Base-by-base conservation (phyloP, 75 land plant species). In the Selaginella moellendorffii region DNA sequence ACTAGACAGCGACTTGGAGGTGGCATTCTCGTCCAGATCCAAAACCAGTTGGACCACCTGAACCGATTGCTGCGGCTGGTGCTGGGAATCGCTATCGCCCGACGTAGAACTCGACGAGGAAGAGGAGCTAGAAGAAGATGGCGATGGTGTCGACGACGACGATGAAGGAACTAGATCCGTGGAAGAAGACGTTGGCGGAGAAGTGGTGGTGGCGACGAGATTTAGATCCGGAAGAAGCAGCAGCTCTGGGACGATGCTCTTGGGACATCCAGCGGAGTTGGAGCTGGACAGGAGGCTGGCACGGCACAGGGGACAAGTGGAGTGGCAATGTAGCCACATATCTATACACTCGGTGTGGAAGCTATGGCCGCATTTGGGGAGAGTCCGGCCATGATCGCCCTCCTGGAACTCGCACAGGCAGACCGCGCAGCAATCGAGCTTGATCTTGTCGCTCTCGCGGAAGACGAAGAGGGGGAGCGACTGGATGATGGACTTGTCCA, bases 251-350 rank as follows among this genome's bases (percentile, higher is more conserved):
- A 36, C 14, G 46, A 5, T 36, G 10, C 5, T 14, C 46, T 36
- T 36, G 46, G 46, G 5, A 36, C 46, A 36, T 36, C 46, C 46
- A 5, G 5, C 46, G 46, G 5, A 14, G 5, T 5, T 14, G 5
- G 5, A 5, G 46, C 14, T 36, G 10, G 5, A 5, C 46, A 63
- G 64, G 17, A 67, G 66, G 21, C 24, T 54, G 8, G 26, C 30
- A 20, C 70, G 22, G 30, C 84, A 82, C 21, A 82, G 84, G 30
- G 84, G 83, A 29, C 84, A 82, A 2, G 84, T 75, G 0, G 84
- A 75, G 27, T 78, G 78, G 9, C 81, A 78, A 24, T 78, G 46
- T 0, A 82, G 71, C 84, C 84, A 82, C 28, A 80, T 82, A 53
- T 82, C 84, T 14, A 82, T 82, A 42, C 84, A 82, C 29, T 61